A percentile compares a stretch with the other conserved stretches of the same genome.
phyloP scores from a whole-genome alignment of 306 rosid genomes.

The Elaeagnus macrophylla region DNA sequence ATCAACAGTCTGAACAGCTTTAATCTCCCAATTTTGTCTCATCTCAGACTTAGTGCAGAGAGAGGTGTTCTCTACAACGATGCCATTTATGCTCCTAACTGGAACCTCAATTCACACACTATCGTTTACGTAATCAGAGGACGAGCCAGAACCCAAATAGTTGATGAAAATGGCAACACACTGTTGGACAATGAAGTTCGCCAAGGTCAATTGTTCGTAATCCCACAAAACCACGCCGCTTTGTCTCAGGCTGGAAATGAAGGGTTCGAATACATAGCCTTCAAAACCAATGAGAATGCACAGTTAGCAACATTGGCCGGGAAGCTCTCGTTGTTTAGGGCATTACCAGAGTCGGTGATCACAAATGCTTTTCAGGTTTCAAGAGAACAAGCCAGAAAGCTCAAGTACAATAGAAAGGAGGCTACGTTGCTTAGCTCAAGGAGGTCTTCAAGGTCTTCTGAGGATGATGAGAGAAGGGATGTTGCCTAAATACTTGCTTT shows the following conservation, averaged over 20 bases:
- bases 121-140: constrained; percentile 41
- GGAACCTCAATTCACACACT: constrained; percentile 52
- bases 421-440: constrained; percentile 3
- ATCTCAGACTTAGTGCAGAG: constrained; percentile 22
- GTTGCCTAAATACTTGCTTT: background rate
- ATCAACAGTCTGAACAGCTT: no score
- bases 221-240: no score
- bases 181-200: constrained; percentile 34
- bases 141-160: constrained; percentile 36
- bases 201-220: no score
- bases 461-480: background rate
- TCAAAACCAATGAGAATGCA: no score
- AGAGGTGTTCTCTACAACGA: constrained; percentile 27
- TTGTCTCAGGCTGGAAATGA: no score
- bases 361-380: constrained; percentile 22
- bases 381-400: constrained; percentile 22
- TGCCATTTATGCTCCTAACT: constrained; percentile 49
- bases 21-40: no score
- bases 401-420: constrained; percentile 38
- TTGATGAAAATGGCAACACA: constrained; percentile 33
- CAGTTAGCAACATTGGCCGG: no score
- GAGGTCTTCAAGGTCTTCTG: background rate
- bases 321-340: no score
- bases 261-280: no score
- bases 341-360: constrained; percentile 39